Evolutionary conservation across 495 filamentous ascomycete genomes (phyloP), one percentile per base, ranked within the genome.

Genomic region (Penicillium paxilli): DNA sequence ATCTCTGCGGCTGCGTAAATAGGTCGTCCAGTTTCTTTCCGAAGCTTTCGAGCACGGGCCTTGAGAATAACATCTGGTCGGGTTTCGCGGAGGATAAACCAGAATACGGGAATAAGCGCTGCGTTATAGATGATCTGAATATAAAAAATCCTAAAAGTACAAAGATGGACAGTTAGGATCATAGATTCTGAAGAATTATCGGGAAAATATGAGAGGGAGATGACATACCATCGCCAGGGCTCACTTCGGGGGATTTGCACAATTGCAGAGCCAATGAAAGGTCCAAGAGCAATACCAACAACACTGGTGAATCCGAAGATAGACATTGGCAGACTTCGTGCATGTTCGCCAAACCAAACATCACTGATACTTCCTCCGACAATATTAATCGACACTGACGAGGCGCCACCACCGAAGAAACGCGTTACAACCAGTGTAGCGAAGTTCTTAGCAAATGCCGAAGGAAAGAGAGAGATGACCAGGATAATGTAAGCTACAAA

Each of bases 21-120:
- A 0, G 65, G 62, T 2, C 63, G 64, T 2, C 85, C 84, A 1
- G 87, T 90, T 46, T 81, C 64, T 30, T 80, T 71, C 16, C 87
- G 77, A 25, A 91, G 68, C 57, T 84, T 85, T 52, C 75, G 77
- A 6, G 88, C 88, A 12, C 87, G 80, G 4, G 68, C 60, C 2
- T 77, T 76, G 9, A 92, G 80, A 51, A 92, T 84, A 3, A 73
- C 72, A 24, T 67, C 64, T 0, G 58, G 54, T 4, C 76, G 71
- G 19, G 74, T 78, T 52, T 82, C 78, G 4, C 52, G 45, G 11
- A 83, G 64, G 14, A 74, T 59, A 12, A 81, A 21, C 57, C 55
- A 72, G 59, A 82, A 70, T 16, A 79, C 30, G 0, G 75, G 76
- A 17, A 76, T 51, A 1, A 77, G 52, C 14, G 61, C 69, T 4